Percentiles rank a stretch among this genome's conserved stretches.
These are phyloP conservation scores for Rosa hybrid DNA, from an alignment of 331 rosid genomes.

Conservation along the genomic window DNA sequence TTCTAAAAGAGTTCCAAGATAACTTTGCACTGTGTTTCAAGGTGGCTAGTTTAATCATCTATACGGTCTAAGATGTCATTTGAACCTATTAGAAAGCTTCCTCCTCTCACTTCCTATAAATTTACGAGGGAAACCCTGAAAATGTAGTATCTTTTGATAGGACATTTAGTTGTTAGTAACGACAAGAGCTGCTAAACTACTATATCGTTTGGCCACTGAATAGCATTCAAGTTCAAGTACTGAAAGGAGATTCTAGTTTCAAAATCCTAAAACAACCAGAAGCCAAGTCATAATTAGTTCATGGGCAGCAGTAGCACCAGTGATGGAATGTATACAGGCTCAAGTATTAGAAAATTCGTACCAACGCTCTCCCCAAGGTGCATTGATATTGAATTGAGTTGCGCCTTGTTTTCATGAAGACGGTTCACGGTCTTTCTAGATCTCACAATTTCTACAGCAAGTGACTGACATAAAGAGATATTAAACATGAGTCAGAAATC, in stretches of 20 bases:
- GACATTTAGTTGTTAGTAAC: background rate
- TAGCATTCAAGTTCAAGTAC: too few relatives aligned
- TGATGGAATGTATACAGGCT: background rate
- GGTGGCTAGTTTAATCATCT: background rate
- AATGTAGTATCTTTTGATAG: background rate
- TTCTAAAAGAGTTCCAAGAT: background rate
- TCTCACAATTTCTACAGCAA: conserved; percentile 52
- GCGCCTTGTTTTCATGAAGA: conserved; percentile 55
- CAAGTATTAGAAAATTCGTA: conserved; percentile 17
- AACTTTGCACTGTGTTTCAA: conserved; percentile 1
- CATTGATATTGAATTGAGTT: conserved; percentile 57
- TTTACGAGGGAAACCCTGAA: background rate
- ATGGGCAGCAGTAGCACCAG: background rate
- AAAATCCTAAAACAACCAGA: background rate
- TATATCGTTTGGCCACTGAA: background rate
- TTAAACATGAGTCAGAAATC: background rate
- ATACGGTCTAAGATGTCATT: background rate
- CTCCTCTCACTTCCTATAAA: background rate
- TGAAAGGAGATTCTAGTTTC: background rate
- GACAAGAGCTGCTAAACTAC: background rate
- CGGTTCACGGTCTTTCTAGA: conserved; percentile 53
- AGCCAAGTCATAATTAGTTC: background rate
- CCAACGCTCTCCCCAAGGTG: conserved; percentile 66
- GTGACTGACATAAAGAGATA: conserved; percentile 35
- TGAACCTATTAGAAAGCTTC: conserved; percentile 3